Conservation (phyloP, 352 stramenopile species). For the Phytophthora pisi region DNA sequence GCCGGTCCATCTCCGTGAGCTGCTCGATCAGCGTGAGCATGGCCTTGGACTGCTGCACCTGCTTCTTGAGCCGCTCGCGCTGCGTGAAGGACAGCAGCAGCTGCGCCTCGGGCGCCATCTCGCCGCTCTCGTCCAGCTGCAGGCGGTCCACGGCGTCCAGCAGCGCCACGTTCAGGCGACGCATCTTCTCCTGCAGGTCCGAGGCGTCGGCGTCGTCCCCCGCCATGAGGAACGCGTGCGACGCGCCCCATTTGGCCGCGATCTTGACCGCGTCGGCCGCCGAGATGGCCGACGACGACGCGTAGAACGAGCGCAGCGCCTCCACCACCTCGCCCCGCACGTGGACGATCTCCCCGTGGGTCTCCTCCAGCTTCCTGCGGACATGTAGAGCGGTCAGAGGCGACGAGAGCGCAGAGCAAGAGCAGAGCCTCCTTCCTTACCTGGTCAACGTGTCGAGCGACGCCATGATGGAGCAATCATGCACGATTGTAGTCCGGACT, state of each 20-base stretch:
- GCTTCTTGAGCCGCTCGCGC: constrained; percentile 57
- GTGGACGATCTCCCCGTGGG: constrained; percentile 61
- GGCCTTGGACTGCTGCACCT: constrained; percentile 66
- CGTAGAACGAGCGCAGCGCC: constrained; percentile 71
- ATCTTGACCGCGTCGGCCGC: constrained; percentile 66
- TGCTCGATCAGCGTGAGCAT: constrained; percentile 74
- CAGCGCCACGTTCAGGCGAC: constrained; percentile 47
- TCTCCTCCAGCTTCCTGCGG: constrained; percentile 70
- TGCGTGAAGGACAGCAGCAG: constrained; percentile 64
- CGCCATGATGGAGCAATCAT: constrained; percentile 13
- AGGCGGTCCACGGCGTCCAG: constrained; percentile 57
- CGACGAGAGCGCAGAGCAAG: not conserved
- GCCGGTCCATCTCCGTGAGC: constrained; percentile 65
- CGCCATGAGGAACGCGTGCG: constrained; percentile 15
- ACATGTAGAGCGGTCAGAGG: not conserved
- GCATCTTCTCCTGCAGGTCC: constrained; percentile 58
- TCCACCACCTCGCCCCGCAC: constrained; percentile 63
- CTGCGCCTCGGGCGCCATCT: constrained; percentile 43
- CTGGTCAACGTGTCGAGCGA: constrained; percentile 26
- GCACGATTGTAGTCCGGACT: not conserved
- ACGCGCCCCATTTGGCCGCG: constrained; percentile 53
- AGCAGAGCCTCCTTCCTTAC: constrained; percentile 1
- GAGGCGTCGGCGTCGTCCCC: constrained; percentile 28
- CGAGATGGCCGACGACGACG: constrained; percentile 56
- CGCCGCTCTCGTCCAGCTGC: constrained; percentile 43